Evolutionary conservation across 148 eudicot species (phyloP), one percentile per base, ranked within the genome.

Genomic region (Polygonum aviculare): DNA sequence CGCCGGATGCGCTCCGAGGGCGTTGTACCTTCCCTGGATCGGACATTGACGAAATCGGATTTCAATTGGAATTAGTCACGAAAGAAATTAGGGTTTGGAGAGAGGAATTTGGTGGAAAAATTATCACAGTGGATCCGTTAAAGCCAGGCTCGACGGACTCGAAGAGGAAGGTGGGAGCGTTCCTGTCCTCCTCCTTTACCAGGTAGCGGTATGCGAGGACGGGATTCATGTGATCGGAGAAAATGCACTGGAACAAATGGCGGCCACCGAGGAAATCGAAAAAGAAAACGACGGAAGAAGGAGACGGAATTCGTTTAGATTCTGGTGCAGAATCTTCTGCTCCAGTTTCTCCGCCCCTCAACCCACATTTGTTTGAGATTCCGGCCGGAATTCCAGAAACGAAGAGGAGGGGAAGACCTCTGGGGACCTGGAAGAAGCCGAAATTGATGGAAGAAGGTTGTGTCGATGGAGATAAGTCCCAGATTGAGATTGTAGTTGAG

Each of bases 191-290:
- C 75, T 96, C 97, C 83, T 85, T 93, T 1, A 96, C 98, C 70
- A 93, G 80, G 74, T 98, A 96, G 11, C 98, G 92, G 63, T 91
- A 96, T 16, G 99, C 98, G 10, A 96, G 87, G 70, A 96, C 99
- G 16, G 99, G 98, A 16, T 97, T 96, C 79, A 96, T 79, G 73
- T 96, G 99, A 86, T 96, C 99, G 10, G 94, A 96, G 77, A 96
- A 96, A 44, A 96, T 80, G 4, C 92, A 77, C 77, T 82, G 79
- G 75, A 83, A 91, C 63, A 96, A 48, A 7, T 98, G 99, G 74
- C 7, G 41, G 7, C 4, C 41, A 39, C 3, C 7, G 4, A 4
- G 41, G 41, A 39, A 39, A 39, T 39, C 41, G 4, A 39, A 39
- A 4, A 4, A 39, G 41, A 39, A 39, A 39, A 4, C 7, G 41